phyloP scores from a whole-genome alignment of 495 filamentous ascomycete species.

The Paragyromitra xinjiangensis region DNA sequence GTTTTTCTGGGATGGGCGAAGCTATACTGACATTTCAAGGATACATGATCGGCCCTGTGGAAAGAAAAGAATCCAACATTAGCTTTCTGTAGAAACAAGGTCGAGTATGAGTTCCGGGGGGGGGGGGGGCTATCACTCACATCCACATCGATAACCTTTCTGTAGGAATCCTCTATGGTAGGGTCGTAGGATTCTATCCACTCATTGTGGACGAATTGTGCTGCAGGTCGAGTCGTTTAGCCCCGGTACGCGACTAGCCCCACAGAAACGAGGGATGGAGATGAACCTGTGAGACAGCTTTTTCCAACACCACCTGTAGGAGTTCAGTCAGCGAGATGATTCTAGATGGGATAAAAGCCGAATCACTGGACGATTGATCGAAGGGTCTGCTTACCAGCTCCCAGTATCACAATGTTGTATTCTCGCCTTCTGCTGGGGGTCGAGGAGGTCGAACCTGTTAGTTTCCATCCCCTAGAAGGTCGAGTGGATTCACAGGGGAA shows the following conservation, averaged over 20 bases:
- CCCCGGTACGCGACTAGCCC: conserved; percentile 50
- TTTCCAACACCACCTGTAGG: conserved; percentile 90
- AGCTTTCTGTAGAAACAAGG: conserved; percentile 11
- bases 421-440: conserved; percentile 68
- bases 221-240: conserved; percentile 63
- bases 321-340: conserved; percentile 37
- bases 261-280: conserved; percentile 52
- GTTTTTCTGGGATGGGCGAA: conserved; percentile 30
- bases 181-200: conserved; percentile 99
- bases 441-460: conserved; percentile 30
- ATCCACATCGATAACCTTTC: conserved; percentile 93
- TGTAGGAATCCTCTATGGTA: conserved; percentile 97
- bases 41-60: conserved; percentile 90
- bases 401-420: conserved; percentile 91
- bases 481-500: neutral
- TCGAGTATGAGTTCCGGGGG: neutral
- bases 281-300: conserved; percentile 93
- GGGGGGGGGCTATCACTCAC: conserved; percentile 70
- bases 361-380: conserved; percentile 5
- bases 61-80: conserved; percentile 28
- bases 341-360: conserved; percentile 17
- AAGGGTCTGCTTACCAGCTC: conserved; percentile 70
- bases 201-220: conserved; percentile 98
- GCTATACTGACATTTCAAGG: conserved; percentile 82
- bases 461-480: conserved; percentile 14